A percentile compares a stretch with the other conserved stretches of the same genome.
Conservation (phyloP, 2,329 filamentous ascomycete genomes). For the Fusarium circinatum region DNA sequence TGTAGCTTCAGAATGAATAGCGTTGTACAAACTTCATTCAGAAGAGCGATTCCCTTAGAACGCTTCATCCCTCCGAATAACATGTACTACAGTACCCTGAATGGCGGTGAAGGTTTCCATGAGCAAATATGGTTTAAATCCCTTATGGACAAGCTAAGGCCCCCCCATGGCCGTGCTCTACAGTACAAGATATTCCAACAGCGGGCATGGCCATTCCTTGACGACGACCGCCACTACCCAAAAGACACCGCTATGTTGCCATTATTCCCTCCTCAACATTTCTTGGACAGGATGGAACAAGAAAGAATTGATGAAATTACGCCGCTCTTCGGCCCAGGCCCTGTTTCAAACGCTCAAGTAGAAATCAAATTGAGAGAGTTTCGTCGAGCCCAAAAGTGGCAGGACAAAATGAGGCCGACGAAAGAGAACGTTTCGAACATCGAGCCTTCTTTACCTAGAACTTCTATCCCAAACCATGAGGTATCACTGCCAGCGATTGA, state of each 20-base stretch:
- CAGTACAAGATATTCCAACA: slow-evolving; percentile 6
- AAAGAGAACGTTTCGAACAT: rapidly evolving
- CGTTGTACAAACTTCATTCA: neutral
- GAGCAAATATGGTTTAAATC: too few relatives aligned
- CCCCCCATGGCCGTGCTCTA: too few relatives aligned
- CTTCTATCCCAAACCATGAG: too few relatives aligned
- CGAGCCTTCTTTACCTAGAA: neutral
- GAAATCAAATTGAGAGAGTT: neutral
- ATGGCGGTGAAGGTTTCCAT: too few relatives aligned
- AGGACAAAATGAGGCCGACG: neutral
- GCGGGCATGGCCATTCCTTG: slow-evolving; percentile 22
- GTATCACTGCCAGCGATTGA: neutral
- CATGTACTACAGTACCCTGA: too few relatives aligned
- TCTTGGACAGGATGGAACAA: neutral
- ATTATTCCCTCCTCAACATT: neutral
- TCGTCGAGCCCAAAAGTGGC: neutral
- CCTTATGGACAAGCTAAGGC: too few relatives aligned
- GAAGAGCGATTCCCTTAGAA: neutral
- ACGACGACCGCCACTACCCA: slow-evolving; percentile 13
- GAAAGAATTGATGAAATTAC: rapidly evolving
- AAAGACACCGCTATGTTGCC: neutral
- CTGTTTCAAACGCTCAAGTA: neutral
- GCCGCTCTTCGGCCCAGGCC: rapidly evolving
- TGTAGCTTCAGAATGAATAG: neutral
- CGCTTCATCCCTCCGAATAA: too few relatives aligned